A percentile compares a stretch with the other conserved stretches of the same genome.
These are phyloP conservation scores for Fraxinus ornus DNA, from an alignment of 305 asterid genomes.

Conservation along the genomic window DNA sequence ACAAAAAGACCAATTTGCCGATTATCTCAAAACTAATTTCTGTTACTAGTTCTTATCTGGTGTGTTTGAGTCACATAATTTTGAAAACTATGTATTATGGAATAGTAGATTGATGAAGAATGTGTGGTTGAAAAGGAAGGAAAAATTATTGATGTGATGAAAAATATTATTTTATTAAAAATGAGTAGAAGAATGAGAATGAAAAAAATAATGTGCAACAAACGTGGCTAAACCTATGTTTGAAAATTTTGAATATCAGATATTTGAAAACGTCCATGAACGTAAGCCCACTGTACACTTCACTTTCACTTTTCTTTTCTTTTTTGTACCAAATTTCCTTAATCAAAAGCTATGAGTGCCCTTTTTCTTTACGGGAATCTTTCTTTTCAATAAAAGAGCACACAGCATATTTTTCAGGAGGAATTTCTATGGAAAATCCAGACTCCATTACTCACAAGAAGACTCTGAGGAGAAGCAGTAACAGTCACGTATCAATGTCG, in stretches of 20 bases:
- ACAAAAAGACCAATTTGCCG: too few relatives aligned
- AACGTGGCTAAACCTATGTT: not conserved
- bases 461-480: conserved; percentile 43
- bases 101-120: too few relatives aligned
- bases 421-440: conserved; percentile 37
- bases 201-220: too few relatives aligned
- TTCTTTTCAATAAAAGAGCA: not conserved
- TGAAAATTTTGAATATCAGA: not conserved
- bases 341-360: not conserved
- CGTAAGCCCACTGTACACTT: not conserved
- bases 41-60: too few relatives aligned
- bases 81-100: too few relatives aligned
- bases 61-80: too few relatives aligned
- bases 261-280: not conserved
- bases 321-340: not conserved
- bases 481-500: conserved; percentile 67
- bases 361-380: not conserved
- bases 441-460: conserved; percentile 32
- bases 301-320: not conserved
- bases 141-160: too few relatives aligned
- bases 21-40: too few relatives aligned
- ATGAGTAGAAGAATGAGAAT: too few relatives aligned
- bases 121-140: too few relatives aligned
- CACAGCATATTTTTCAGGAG: not conserved
- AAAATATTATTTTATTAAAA: too few relatives aligned